These are phyloP conservation scores for Typha latifolia DNA, from an alignment of 176 grass and related monocot species.

Conservation along the genomic window DNA sequence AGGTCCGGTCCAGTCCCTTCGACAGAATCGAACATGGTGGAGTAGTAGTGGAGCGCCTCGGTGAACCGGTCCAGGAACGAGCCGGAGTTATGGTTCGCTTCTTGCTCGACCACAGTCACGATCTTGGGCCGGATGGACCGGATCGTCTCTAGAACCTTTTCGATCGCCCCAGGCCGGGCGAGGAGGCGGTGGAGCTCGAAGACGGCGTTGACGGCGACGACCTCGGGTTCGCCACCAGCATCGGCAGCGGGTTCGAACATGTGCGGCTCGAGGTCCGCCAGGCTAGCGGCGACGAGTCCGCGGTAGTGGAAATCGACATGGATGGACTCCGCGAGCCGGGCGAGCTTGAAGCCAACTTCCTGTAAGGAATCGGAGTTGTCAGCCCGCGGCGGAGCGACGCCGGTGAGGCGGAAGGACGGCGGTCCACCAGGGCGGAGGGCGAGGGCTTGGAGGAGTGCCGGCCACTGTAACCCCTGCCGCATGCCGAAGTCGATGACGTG, in stretches of 20 bases:
- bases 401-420: constrained; percentile 39
- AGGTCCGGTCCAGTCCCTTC: constrained; percentile 20
- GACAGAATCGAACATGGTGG: constrained; percentile 92
- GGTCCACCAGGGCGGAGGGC: constrained; percentile 23
- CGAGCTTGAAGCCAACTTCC: constrained; percentile 76
- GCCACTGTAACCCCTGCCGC: constrained; percentile 53
- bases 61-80: constrained; percentile 84
- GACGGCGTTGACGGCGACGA: constrained; percentile 75
- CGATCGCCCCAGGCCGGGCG: constrained; percentile 56
- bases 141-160: constrained; percentile 80
- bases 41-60: constrained; percentile 91
- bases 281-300: constrained; percentile 51
- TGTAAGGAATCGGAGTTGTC: constrained; percentile 68
- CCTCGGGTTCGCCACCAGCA: constrained; percentile 43
- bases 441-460: constrained; percentile 36
- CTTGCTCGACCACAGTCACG: constrained; percentile 84
- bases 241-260: constrained; percentile 46
- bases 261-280: constrained; percentile 75
- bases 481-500: constrained; percentile 57
- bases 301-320: constrained; percentile 85
- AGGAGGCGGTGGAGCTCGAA: constrained; percentile 76
- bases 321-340: constrained; percentile 69
- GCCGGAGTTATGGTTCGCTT: constrained; percentile 77
- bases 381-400: constrained; percentile 33
- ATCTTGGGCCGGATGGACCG: constrained; percentile 75